Evolutionary conservation across 2,329 filamentous ascomycete genomes (phyloP).

Genomic region (Hypomyces perniciosus): DNA sequence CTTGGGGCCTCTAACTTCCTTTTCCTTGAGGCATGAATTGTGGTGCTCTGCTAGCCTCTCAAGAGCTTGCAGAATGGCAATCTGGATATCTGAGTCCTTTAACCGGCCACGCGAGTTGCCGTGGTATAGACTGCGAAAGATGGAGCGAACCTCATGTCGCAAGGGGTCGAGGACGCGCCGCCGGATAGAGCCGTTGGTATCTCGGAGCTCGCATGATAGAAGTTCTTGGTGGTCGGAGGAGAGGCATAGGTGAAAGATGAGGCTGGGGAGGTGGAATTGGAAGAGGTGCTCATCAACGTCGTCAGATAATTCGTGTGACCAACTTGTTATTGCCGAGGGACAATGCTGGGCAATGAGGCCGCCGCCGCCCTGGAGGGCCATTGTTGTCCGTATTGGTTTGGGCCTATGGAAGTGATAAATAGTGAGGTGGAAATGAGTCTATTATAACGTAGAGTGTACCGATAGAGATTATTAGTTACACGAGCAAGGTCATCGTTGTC

Average conservation of each 20-base stretch:
- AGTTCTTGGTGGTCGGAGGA: neutral
- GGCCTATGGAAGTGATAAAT: neutral
- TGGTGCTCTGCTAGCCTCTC: conserved; percentile 13
- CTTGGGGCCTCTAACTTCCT: neutral
- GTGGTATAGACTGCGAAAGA: conserved; percentile 6
- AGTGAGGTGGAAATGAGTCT: no score
- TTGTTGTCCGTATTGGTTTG: neutral
- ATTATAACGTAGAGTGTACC: no score
- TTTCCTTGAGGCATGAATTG: neutral
- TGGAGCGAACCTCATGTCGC: conserved; percentile 12
- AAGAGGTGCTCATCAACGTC: neutral
- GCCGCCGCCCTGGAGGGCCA: neutral
- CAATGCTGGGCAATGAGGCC: neutral
- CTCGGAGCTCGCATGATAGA: neutral
- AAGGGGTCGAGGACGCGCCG: conserved; percentile 15
- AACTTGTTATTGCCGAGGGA: neutral
- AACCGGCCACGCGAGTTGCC: neutral
- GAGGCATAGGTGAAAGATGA: neutral
- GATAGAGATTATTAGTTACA: no score
- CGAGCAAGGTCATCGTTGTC: no score
- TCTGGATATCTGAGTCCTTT: conserved; percentile 5
- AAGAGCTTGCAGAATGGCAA: conserved; percentile 16
- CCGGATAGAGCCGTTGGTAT: conserved; percentile 1
- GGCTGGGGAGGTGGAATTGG: neutral
- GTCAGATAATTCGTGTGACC: neutral